phyloP scores from a whole-genome alignment of 257 asterid species.

The Cordia subcordata region DNA sequence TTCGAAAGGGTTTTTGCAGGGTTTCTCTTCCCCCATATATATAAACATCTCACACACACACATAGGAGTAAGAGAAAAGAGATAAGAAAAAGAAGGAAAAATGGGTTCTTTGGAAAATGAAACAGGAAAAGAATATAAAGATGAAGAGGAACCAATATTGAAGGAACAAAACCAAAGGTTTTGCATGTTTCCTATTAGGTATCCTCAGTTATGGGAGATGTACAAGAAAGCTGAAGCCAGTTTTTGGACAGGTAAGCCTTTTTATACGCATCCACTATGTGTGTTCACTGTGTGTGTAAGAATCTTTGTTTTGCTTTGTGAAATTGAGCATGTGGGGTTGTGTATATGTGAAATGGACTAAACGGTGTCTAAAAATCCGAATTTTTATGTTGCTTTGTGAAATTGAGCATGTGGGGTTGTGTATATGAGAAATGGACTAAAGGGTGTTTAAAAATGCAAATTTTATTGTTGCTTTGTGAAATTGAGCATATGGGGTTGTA shows the following conservation, averaged over 20 bases:
- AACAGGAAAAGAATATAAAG: slow-evolving; percentile 25
- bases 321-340: too few relatives aligned
- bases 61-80: not conserved
- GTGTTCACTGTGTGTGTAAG: not conserved
- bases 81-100: not conserved
- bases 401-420: not conserved
- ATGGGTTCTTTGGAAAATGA: slow-evolving; percentile 59
- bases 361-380: too few relatives aligned
- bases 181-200: slow-evolving; percentile 69
- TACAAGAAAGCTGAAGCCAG: slow-evolving; percentile 76
- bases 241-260: slow-evolving; percentile 62
- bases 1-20: slow-evolving; percentile 47
- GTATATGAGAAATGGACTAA: too few relatives aligned
- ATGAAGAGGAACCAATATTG: slow-evolving; percentile 56
- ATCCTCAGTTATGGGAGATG: slow-evolving; percentile 80
- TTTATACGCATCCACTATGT: not conserved
- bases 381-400: not conserved
- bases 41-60: not conserved
- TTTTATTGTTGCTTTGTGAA: too few relatives aligned
- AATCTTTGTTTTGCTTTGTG: not conserved
- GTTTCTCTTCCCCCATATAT: slow-evolving; percentile 16
- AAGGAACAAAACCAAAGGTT: slow-evolving; percentile 61
- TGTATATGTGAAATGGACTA: too few relatives aligned
- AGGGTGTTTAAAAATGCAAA: too few relatives aligned
- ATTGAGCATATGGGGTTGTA: too few relatives aligned